A percentile compares a stretch with the other conserved stretches of the same genome.
Conservation (phyloP, 2,329 filamentous ascomycete species). For the Hirsutella rhossiliensis region DNA sequence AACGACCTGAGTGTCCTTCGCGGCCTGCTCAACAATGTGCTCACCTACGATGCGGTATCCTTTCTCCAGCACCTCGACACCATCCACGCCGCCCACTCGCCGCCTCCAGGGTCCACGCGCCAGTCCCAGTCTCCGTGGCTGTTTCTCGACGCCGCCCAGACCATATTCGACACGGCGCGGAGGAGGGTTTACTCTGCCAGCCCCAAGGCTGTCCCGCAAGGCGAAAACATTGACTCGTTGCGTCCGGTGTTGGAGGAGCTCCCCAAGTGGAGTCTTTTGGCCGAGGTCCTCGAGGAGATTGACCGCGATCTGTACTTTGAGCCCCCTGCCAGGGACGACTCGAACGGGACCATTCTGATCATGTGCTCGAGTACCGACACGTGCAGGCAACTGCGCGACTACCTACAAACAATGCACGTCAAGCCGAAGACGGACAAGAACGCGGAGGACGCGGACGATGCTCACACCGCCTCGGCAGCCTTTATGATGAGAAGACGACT, state of each 20-base stretch:
- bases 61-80: conserved; percentile 92
- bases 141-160: conserved; percentile 88
- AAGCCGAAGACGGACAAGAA: conserved; percentile 36
- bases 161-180: conserved; percentile 84
- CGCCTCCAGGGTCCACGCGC: conserved; percentile 73
- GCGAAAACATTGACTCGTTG: conserved; percentile 46
- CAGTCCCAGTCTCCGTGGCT: conserved; percentile 93
- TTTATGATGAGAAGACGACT: conserved; percentile 88
- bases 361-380: conserved; percentile 89
- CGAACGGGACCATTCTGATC: conserved; percentile 83
- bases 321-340: conserved; percentile 62
- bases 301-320: conserved; percentile 84
- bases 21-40: conserved; percentile 66
- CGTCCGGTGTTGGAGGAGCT: conserved; percentile 82
- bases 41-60: conserved; percentile 80
- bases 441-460: conserved; percentile 35
- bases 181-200: conserved; percentile 71
- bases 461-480: conserved; percentile 56
- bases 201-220: conserved; percentile 37
- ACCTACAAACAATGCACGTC: conserved; percentile 80
- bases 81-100: conserved; percentile 80
- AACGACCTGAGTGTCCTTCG: conserved; percentile 76
- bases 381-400: conserved; percentile 81
- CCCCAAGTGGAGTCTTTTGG: conserved; percentile 82
- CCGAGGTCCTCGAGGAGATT: conserved; percentile 88